These are phyloP conservation scores for Ophiocordyceps robertsii DNA, from an alignment of 2,329 filamentous ascomycete genomes.

Conservation along the genomic window DNA sequence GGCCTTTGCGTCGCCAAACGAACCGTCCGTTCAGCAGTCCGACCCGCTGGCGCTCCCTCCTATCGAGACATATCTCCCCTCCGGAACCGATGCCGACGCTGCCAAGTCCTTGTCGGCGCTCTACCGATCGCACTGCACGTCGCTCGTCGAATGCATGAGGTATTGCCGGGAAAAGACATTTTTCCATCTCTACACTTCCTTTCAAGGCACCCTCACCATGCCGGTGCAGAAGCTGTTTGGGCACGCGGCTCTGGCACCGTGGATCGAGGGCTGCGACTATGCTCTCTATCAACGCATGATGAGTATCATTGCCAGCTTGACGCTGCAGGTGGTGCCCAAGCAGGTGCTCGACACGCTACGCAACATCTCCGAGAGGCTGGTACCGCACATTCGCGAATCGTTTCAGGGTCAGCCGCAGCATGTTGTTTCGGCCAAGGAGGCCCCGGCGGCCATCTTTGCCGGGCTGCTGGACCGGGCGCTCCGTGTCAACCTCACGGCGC, in stretches of 20 bases:
- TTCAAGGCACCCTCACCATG: conserved; percentile 91
- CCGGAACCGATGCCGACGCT: conserved; percentile 72
- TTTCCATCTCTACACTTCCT: conserved; percentile 86
- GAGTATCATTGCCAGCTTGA: conserved; percentile 76
- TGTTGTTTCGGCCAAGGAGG: conserved; percentile 74
- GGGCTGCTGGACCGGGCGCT: conserved; percentile 76
- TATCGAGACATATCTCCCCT: conserved; percentile 69
- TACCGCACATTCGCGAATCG: conserved; percentile 68
- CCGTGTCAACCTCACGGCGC: conserved; percentile 83
- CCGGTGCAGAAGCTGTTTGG: conserved; percentile 88
- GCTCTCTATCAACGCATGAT: conserved; percentile 96
- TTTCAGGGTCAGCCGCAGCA: conserved; percentile 78
- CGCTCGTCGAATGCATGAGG: conserved; percentile 85
- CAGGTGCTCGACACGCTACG: conserved; percentile 76
- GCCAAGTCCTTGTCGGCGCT: conserved; percentile 75
- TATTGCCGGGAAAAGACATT: conserved; percentile 97
- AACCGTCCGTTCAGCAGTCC: conserved; percentile 40
- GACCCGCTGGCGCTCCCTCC: conserved; percentile 70
- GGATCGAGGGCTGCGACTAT: conserved; percentile 95
- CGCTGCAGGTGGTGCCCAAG: conserved; percentile 81
- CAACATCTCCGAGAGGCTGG: conserved; percentile 71
- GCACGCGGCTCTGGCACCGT: conserved; percentile 67
- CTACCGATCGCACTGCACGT: conserved; percentile 91
- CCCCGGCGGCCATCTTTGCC: conserved; percentile 79
- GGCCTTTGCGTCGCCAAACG: conserved; percentile 44